These are phyloP conservation scores for Coprinopsis cinerea DNA, from an alignment of 768 basidiomycete genomes.

Conservation along the genomic window DNA sequence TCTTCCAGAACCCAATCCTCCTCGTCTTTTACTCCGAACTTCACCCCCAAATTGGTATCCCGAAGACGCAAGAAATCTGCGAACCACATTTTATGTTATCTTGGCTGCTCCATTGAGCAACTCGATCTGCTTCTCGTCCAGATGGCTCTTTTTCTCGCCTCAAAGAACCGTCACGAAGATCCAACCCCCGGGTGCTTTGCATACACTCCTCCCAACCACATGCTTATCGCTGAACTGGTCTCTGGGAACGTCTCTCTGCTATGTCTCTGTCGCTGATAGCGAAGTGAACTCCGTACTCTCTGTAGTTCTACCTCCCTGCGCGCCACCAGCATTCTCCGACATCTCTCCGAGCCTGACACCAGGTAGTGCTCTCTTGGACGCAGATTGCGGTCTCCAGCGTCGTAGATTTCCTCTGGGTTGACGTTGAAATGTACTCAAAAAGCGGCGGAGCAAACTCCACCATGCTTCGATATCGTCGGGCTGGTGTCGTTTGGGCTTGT, in stretches of 20 bases:
- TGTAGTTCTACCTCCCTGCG: neutral
- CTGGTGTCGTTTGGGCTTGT: neutral
- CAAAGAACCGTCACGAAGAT: neutral
- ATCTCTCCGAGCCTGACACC: neutral
- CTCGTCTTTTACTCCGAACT: slow-evolving; percentile 29
- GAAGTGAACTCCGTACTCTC: neutral
- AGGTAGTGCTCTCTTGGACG: neutral
- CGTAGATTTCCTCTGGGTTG: too few species aligned
- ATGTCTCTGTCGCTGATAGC: neutral
- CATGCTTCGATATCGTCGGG: too few species aligned
- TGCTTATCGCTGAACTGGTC: neutral
- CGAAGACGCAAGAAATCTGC: neutral
- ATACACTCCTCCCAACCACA: neutral
- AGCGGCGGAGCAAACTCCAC: too few species aligned
- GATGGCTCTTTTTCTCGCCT: neutral
- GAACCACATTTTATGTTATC: neutral
- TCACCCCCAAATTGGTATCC: slow-evolving; percentile 22
- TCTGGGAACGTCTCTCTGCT: neutral
- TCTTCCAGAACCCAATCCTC: neutral
- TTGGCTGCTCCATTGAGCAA: neutral
- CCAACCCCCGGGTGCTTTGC: slow-evolving; percentile 4
- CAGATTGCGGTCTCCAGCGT: neutral
- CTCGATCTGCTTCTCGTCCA: neutral
- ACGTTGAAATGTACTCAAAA: too few species aligned
- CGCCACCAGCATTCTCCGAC: neutral